phyloP scores from a whole-genome alignment of 2,329 filamentous ascomycete species.

The Lizonia empirigonia region DNA sequence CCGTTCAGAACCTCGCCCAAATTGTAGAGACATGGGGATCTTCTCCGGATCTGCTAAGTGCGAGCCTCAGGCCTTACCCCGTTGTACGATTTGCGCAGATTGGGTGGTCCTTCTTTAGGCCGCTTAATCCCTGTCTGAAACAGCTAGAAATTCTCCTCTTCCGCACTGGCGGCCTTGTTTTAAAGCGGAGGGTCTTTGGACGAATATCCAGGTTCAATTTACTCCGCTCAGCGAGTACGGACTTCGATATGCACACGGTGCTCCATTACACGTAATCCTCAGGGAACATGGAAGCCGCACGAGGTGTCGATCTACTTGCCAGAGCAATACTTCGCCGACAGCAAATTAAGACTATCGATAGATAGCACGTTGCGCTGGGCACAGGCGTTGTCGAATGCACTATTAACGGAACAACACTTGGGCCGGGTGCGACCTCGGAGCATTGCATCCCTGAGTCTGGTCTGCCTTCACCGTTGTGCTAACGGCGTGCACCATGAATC shows the following conservation, averaged over 20 bases:
- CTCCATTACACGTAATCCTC: neutral
- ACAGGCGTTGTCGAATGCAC: neutral
- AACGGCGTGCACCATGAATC: neutral
- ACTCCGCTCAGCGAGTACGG: neutral
- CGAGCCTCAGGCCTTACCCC: slow-evolving; percentile 2
- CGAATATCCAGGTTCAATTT: neutral
- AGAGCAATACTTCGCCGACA: slow-evolving; percentile 1
- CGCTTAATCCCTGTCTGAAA: slow-evolving; percentile 10
- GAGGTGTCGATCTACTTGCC: neutral
- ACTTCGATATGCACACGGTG: neutral
- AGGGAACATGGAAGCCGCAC: slow-evolving; percentile 3
- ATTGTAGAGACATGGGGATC: slow-evolving; percentile 7
- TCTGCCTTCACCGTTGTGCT: neutral
- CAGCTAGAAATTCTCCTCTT: slow-evolving; percentile 6
- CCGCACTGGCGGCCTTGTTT: slow-evolving; percentile 8
- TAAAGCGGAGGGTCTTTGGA: slow-evolving; percentile 12
- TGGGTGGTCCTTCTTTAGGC: neutral
- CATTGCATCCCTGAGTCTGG: neutral
- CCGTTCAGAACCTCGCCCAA: neutral
- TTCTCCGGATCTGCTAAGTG: slow-evolving; percentile 8
- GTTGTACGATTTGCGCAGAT: slow-evolving; percentile 3
- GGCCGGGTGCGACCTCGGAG: slow-evolving; percentile 1
- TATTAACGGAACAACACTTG: neutral
- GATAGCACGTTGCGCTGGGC: neutral
- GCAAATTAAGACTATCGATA: neutral